Evolutionary conservation across 2,329 filamentous ascomycete species (phyloP).

Genomic region (Fusarium gaditjirri): DNA sequence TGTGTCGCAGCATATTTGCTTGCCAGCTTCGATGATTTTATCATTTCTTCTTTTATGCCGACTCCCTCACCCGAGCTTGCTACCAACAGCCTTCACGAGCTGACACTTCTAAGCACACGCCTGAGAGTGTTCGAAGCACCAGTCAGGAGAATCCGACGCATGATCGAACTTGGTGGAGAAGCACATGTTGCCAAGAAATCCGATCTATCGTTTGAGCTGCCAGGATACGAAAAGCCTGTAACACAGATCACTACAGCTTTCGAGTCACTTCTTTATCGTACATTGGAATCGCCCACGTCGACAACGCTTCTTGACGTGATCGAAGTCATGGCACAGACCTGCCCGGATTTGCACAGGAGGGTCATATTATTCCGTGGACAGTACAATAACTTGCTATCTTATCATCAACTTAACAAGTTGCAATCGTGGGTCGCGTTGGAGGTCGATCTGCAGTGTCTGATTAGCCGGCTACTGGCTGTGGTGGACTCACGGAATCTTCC

Average conservation of each 20-base stretch:
- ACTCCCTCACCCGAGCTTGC: accelerated
- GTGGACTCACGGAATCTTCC: too few relatives aligned
- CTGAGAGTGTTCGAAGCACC: accelerated
- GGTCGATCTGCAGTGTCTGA: background rate
- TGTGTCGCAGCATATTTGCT: accelerated
- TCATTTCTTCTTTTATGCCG: accelerated
- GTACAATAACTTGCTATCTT: too few relatives aligned
- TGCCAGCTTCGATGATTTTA: accelerated
- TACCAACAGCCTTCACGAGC: accelerated
- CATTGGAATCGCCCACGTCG: too few relatives aligned
- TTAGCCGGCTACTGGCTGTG: accelerated
- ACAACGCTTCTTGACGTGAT: accelerated
- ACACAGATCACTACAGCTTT: too few relatives aligned
- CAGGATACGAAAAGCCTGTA: too few relatives aligned
- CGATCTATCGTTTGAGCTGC: accelerated
- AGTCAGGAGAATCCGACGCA: accelerated
- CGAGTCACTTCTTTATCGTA: background rate
- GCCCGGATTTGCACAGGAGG: background rate
- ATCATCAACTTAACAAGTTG: too few relatives aligned
- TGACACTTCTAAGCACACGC: accelerated
- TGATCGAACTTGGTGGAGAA: background rate
- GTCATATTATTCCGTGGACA: accelerated
- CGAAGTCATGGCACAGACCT: background rate
- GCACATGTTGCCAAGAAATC: background rate
- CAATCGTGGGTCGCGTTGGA: background rate